A percentile compares a stretch with the other conserved stretches of the same genome.
phyloP scores from a whole-genome alignment of 2,329 filamentous ascomycete genomes.

The Paradendryphiella salina region DNA sequence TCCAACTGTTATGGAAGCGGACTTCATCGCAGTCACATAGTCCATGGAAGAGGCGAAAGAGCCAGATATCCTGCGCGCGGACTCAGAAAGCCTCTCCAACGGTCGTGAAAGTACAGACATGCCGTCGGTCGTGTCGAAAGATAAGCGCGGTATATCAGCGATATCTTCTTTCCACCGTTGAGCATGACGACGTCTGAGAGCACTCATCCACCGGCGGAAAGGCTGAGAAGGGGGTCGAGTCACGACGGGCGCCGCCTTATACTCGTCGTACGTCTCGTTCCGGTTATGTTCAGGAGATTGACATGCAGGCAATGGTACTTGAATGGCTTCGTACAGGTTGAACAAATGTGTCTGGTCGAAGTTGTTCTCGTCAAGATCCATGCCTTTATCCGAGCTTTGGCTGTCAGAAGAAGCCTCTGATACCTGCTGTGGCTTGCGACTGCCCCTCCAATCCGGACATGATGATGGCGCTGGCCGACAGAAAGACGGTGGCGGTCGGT shows the following conservation, averaged over 20 bases:
- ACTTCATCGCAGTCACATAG: slow-evolving; percentile 79
- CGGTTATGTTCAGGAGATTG: slow-evolving; percentile 26
- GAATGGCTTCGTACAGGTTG: slow-evolving; percentile 39
- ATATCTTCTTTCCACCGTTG: slow-evolving; percentile 44
- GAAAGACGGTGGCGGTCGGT: slow-evolving; percentile 24
- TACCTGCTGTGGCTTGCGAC: slow-evolving; percentile 4
- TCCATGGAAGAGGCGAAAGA: slow-evolving; percentile 76
- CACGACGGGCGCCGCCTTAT: not conserved
- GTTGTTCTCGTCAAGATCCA: slow-evolving; percentile 19
- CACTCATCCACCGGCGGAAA: slow-evolving; percentile 75
- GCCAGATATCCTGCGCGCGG: slow-evolving; percentile 47
- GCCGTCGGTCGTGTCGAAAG: slow-evolving; percentile 35
- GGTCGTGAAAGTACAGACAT: slow-evolving; percentile 16
- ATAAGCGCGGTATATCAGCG: slow-evolving; percentile 42
- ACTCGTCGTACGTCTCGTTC: slow-evolving; percentile 12
- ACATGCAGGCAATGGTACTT: slow-evolving; percentile 33
- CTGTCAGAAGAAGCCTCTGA: slow-evolving; percentile 10
- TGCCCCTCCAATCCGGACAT: slow-evolving; percentile 17
- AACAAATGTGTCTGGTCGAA: slow-evolving; percentile 30
- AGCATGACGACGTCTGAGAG: slow-evolving; percentile 62
- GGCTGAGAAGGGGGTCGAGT: slow-evolving; percentile 44
- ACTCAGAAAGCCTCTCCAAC: slow-evolving; percentile 14
- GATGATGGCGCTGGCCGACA: slow-evolving; percentile 15
- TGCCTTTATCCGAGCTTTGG: slow-evolving; percentile 15
- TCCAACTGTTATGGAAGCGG: slow-evolving; percentile 75